Evolutionary conservation across 106 monocot genomes (phyloP).

Genomic region (Dendrobium chrysotoxum): DNA sequence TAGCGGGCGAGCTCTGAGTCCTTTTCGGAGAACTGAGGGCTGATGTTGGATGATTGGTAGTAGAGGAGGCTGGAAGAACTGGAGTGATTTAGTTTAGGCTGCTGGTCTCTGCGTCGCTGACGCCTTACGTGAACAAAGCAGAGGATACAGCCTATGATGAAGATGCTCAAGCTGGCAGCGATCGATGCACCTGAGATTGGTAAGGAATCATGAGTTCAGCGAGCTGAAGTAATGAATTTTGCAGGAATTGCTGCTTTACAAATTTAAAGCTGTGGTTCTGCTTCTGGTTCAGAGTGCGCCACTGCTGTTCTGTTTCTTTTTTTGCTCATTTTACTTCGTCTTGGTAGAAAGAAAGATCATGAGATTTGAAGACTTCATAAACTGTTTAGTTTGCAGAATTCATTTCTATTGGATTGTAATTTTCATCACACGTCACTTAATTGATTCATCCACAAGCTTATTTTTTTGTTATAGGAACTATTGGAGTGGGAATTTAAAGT

Average conservation of each 20-base stretch:
- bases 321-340: neutral
- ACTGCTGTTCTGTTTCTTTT: no score
- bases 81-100: neutral
- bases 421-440: no score
- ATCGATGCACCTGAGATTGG: neutral
- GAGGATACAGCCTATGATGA: neutral
- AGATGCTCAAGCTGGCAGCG: neutral
- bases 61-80: neutral
- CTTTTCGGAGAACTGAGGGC: slow-evolving; percentile 7
- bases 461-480: no score
- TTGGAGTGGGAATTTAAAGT: no score
- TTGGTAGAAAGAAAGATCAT: neutral
- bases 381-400: no score
- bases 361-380: neutral
- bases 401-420: neutral
- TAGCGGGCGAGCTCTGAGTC: neutral
- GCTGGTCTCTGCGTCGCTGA: neutral
- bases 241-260: neutral
- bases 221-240: neutral
- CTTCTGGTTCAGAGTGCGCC: no score
- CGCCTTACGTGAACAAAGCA: neutral
- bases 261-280: no score
- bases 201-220: neutral
- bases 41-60: slow-evolving; percentile 6
- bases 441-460: no score